Base-by-base conservation (phyloP, 768 basidiomycete genomes). In the Bullera alba region DNA sequence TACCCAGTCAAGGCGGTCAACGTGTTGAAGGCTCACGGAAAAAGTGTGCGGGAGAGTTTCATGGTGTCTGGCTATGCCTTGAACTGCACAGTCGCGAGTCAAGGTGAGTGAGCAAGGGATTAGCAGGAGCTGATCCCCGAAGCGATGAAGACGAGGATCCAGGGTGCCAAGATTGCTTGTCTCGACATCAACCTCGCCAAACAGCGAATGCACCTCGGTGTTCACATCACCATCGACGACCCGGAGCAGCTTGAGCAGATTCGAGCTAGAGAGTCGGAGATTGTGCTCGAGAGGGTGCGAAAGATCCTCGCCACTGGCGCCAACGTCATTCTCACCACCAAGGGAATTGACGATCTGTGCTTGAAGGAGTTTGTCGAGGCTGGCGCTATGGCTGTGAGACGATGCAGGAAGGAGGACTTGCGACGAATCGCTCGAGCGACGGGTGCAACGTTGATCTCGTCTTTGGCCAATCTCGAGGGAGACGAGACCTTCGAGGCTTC, bases 1-100 rank as follows among this genome's bases (percentile, higher is more conserved):
- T 99, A 97, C 75, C 95, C 95, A 4, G 95, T 99, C 54, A 97
- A 99, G 75, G 95, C 95, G 4, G 95, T 99, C 57, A 99, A 99
- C 68, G 82, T 97, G 25, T 78, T 99, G 61, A 99, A 99, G 75
- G 95, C 95, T 2, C 95, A 99, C 62, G 95, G 95, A 47, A 83
- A 82, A 75, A 92, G 89, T 70, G 88, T 95, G 21, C 80, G 91
- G 58, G 95, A 99, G 73, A 96, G 92, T 36, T 67, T 95, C 54
- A 91, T 86, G 70, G 86, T 99, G 42, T 86, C 86, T 65, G 95
- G 95, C 32, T 99, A 97, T 75, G 95, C 95, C 29, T 75, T 99
- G 54, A 99, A 97, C 72, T 97, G 95, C 75, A 96, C 93, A 12
- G 91, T 97, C 35, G 91, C 95, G 1, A 93, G 89, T 74, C 95